Evolutionary conservation across 1,284 basidiomycete genomes (phyloP), one percentile per base, ranked within the genome.

Genomic region (Pseudozyma pruni): DNA sequence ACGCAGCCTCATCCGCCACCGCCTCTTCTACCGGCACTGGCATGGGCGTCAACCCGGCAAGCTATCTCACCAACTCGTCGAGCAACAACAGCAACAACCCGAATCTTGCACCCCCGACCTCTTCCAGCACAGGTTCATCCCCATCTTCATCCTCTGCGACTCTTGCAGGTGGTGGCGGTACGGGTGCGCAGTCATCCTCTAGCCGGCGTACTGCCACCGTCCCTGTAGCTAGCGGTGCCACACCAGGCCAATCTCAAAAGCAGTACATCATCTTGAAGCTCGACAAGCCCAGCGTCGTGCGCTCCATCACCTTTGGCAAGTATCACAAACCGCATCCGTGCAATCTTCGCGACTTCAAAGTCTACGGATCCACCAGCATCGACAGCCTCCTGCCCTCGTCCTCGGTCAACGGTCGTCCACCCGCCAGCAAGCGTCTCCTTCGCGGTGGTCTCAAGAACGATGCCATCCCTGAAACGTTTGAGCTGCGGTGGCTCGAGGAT

Each of bases 311-410:
- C 11, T 83, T 83, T 42, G 83, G 81, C 52, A 83, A 83, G 43
- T 81, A 79, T 57, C 39, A 74, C 59, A 82, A 83, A 56, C 60
- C 79, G 4, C 83, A 83, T 52, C 81, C 83, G 0, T 83, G 83
- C 73, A 83, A 83, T 46, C 53, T 83, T 13, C 55, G 67, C 33
- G 78, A 81, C 29, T 83, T 81, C 64, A 80, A 81, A 32, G 55
- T 83, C 20, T 83, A 76, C 40, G 83, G 78, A 8, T 76, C 80
- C n/a, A 61, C 76, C 35, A 55, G 47, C 59, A 60, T 72, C 51
- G 40, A 69, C 66, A 39, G 55, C 49, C 62, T 69, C 27, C 43
- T 69, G 22, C 66, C 64, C 14, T 53, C 57, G 5, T 57, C 54
- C 13, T 53, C 59, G 8, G 34, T 57, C 50, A 58, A 63, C 43